Base-by-base conservation (phyloP, 23 red algal species). In the Gracilariopsis chorda region DNA sequence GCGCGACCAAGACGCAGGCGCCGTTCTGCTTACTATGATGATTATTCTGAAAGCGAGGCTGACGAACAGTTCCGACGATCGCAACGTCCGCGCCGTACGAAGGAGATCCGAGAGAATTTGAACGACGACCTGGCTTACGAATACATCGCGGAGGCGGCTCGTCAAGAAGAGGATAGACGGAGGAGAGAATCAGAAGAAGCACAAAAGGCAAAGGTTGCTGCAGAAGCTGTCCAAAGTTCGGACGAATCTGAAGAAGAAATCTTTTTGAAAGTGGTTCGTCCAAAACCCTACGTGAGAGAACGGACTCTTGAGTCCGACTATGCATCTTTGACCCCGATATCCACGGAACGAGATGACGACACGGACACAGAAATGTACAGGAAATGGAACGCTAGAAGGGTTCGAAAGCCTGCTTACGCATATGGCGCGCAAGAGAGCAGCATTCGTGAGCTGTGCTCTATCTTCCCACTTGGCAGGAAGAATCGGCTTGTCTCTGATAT, bases 321-420 rank as follows among this genome's bases (percentile, higher is more conserved):
- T 42, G 69, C 70, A 9, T 89, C 85, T 13, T 61, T 89, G 48
- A 89, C 85, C 4, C 85, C 85, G 37, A 52, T 89, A 3, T 59
- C 60, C 20, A 63, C 45, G 13, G 85, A 89, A 36, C 42, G 51
- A 14, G 85, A 89, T 67, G 68, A 77, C 34, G 85, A 65, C 51
- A 89, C 69, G 1, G 68, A 77, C 41, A 77, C 68, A 25, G 85
- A 89, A 51, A 29, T 62, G 24, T 37, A 17, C 40, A 42, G 76
- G 24, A 53, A 59, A 36, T 57, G 48, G 48, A 80, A 80, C 32
- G 48, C 76, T 27, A 42, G 76, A 0, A 37, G 52, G 1, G 30
- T 16, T 7, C 42, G 16, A 42, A 73, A 73, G 67, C 6, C 17
- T 16, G 20, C 47, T 35, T 42, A 73, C 28, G 67, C 42, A 17